Percentiles rank a stretch among this genome's conserved stretches.
phyloP scores from a whole-genome alignment of 495 filamentous ascomycete species.

The Terfezia claveryi region DNA sequence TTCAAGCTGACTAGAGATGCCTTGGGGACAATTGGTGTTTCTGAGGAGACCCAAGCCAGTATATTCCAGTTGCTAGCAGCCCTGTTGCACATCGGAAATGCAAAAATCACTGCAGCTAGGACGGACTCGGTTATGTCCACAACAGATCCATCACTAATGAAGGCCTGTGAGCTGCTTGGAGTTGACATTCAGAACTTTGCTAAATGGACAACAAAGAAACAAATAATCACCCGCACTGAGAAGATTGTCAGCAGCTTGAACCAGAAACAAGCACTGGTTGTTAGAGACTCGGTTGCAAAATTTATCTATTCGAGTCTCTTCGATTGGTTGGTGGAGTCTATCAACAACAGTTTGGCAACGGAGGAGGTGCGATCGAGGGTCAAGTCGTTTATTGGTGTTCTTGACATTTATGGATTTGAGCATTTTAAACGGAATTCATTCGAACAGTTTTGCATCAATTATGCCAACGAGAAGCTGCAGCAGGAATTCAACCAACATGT shows the following conservation, averaged over 20 bases:
- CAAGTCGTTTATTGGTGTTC: slow-evolving; percentile 87
- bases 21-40: slow-evolving; percentile 69
- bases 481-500: slow-evolving; percentile 99
- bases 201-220: slow-evolving; percentile 98
- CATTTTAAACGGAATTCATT: slow-evolving; percentile 99
- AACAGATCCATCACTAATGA: slow-evolving; percentile 56
- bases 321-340: slow-evolving; percentile 93
- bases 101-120: slow-evolving; percentile 76
- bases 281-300: slow-evolving; percentile 93
- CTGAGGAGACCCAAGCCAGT: slow-evolving; percentile 45
- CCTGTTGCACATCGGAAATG: slow-evolving; percentile 83
- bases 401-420: slow-evolving; percentile 99
- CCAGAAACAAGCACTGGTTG: slow-evolving; percentile 81
- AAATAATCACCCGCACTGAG: slow-evolving; percentile 86
- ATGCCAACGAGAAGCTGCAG: slow-evolving; percentile 97
- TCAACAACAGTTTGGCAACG: slow-evolving; percentile 74
- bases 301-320: slow-evolving; percentile 97
- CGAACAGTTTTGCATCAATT: slow-evolving; percentile 99
- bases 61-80: slow-evolving; percentile 87
- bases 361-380: slow-evolving; percentile 67
- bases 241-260: slow-evolving; percentile 94
- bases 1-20: slow-evolving; percentile 74
- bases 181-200: slow-evolving; percentile 76
- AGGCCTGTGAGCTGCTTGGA: slow-evolving; percentile 68
- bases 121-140: slow-evolving; percentile 68